A percentile compares a stretch with the other conserved stretches of the same genome.
phyloP scores from a whole-genome alignment of 148 eudicot genomes.

The Cornus suecica region DNA sequence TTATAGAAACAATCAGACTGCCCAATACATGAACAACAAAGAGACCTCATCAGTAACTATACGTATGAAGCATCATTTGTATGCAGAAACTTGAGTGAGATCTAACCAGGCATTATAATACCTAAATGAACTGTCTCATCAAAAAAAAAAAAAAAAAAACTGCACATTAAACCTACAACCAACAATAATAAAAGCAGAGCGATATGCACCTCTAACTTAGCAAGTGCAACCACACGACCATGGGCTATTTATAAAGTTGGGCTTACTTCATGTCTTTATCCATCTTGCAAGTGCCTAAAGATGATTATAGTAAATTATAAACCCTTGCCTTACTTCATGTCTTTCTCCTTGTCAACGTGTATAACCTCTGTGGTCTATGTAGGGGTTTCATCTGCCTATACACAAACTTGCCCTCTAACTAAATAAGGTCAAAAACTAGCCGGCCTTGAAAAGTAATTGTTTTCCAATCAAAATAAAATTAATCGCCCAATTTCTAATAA shows the following conservation, averaged over 20 bases:
- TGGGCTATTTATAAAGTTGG: neutral
- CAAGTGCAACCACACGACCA: too few species aligned
- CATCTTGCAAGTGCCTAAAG: neutral
- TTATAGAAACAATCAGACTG: constrained; percentile 91
- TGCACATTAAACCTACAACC: neutral
- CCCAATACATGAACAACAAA: constrained; percentile 17
- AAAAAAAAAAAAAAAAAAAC: too few species aligned
- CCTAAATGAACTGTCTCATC: too few species aligned
- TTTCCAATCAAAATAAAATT: neutral
- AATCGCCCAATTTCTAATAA: neutral
- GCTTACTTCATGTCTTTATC: neutral
- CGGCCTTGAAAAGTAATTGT: neutral
- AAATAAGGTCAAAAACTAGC: neutral
- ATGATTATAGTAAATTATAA: too few species aligned
- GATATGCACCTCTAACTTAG: too few species aligned
- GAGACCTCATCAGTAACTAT: neutral
- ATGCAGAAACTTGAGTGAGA: neutral
- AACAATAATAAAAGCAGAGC: too few species aligned
- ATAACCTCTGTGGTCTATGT: neutral
- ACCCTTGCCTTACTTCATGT: neutral
- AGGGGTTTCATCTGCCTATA: neutral
- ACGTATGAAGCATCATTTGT: neutral
- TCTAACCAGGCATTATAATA: neutral
- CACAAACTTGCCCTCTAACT: neutral
- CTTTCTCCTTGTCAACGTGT: neutral